phyloP scores from a whole-genome alignment of 805 yeast species.

The Candida ascalaphidarum region DNA sequence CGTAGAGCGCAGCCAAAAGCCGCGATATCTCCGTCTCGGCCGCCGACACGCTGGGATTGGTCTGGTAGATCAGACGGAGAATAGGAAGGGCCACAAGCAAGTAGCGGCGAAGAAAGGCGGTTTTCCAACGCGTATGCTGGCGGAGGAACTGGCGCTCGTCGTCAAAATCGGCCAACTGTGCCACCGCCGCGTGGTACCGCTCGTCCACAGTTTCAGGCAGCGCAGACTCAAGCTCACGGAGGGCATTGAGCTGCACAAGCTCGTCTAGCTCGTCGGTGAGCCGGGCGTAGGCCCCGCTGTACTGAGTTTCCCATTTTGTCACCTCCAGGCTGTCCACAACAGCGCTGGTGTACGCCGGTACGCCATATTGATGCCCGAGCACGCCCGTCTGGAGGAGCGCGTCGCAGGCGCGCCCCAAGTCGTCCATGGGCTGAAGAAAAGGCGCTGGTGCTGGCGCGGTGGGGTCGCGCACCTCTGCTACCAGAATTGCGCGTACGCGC shows the following conservation, averaged over 20 bases:
- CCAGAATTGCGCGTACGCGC: no score
- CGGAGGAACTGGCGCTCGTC: constrained; percentile 6
- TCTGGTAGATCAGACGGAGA: constrained; percentile 24
- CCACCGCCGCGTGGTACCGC: constrained; percentile 7
- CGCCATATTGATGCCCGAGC: constrained; percentile 24
- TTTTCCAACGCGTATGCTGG: constrained; percentile 15
- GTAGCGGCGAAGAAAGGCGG: constrained; percentile 16
- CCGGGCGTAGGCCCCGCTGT: constrained; percentile 14
- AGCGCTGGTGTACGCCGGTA: constrained; percentile 12
- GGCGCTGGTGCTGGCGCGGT: no score
- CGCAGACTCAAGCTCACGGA: constrained; percentile 10
- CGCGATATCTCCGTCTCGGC: constrained; percentile 16
- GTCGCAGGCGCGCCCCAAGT: constrained; percentile 20
- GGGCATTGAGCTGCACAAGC: constrained; percentile 19
- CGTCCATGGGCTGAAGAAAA: no score
- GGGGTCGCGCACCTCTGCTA: no score
- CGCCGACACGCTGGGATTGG: constrained; percentile 14
- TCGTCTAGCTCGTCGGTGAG: constrained; percentile 16
- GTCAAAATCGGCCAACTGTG: constrained; percentile 2
- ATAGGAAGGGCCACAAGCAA: constrained; percentile 22
- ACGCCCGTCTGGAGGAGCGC: constrained; percentile 12
- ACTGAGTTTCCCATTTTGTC: constrained; percentile 13
- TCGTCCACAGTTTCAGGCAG: constrained; percentile 8
- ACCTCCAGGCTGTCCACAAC: constrained; percentile 1
- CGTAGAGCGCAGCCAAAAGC: constrained; percentile 13